Conservation (phyloP, 2,329 filamentous ascomycete species). For the Cryphonectria parasitica region DNA sequence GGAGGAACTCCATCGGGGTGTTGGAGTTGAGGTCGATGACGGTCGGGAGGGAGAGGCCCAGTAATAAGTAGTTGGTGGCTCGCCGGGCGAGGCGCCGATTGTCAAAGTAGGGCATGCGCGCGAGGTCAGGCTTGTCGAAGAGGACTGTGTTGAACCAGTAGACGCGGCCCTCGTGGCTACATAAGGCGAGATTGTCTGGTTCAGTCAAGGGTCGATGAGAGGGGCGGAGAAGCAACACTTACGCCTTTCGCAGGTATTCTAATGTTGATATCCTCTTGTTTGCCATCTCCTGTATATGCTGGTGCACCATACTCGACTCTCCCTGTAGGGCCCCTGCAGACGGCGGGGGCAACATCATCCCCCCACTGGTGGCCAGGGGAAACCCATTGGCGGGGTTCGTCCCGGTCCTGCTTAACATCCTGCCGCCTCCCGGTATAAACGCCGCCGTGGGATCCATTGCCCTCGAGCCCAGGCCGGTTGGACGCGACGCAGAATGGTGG, state of each 20-base stretch:
- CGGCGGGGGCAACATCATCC: constrained; percentile 36
- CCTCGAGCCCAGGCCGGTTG: not conserved
- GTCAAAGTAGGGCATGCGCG: constrained; percentile 84
- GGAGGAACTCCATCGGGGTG: constrained; percentile 82
- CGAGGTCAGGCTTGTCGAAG: constrained; percentile 81
- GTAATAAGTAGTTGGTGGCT: constrained; percentile 89
- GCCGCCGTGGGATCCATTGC: constrained; percentile 10
- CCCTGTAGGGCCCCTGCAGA: constrained; percentile 39
- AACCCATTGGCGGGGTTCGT: constrained; percentile 40
- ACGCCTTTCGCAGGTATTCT: constrained; percentile 92
- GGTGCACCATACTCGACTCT: constrained; percentile 55
- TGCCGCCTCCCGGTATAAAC: constrained; percentile 39
- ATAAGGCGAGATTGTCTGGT: constrained; percentile 1
- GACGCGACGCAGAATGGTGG: not conserved
- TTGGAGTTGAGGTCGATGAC: constrained; percentile 86
- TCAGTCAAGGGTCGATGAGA: not conserved
- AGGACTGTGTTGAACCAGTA: constrained; percentile 99
- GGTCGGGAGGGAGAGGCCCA: constrained; percentile 87
- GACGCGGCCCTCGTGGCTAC: constrained; percentile 86
- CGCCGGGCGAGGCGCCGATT: constrained; percentile 82
- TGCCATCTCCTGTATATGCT: constrained; percentile 80
- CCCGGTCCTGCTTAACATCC: constrained; percentile 50
- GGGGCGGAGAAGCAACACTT: constrained; percentile 42
- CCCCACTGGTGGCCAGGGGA: constrained; percentile 26
- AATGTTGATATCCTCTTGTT: constrained; percentile 93